Evolutionary conservation across 2,329 filamentous ascomycete species (phyloP).

Genomic region (Alternaria longipes): DNA sequence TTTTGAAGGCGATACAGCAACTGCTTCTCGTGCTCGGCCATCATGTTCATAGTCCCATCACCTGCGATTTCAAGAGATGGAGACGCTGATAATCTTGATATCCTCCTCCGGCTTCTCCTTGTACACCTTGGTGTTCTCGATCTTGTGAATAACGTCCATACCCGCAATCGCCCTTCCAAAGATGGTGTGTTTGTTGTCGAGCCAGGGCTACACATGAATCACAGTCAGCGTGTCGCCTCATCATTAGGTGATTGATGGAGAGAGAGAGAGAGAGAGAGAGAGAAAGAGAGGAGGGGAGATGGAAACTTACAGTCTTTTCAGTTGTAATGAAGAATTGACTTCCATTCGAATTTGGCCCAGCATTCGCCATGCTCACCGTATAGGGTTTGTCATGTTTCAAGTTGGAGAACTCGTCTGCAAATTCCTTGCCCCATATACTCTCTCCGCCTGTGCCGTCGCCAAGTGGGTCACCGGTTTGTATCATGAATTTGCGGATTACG

Average conservation of each 20-base stretch:
- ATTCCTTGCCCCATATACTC: constrained; percentile 91
- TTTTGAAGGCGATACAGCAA: not conserved
- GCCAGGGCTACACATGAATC: constrained; percentile 71
- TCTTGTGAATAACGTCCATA: constrained; percentile 92
- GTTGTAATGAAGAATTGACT: constrained; percentile 99
- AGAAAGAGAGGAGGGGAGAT: not conserved
- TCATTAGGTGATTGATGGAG: not conserved
- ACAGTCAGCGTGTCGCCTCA: constrained; percentile 34
- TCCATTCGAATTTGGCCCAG: constrained; percentile 92
- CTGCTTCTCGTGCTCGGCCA: not conserved
- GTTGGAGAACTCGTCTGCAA: constrained; percentile 91
- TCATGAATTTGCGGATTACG: constrained; percentile 98
- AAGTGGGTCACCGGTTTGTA: constrained; percentile 84
- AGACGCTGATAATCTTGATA: constrained; percentile 94
- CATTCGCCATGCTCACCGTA: constrained; percentile 97
- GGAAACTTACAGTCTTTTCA: constrained; percentile 79
- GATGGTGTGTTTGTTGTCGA: constrained; percentile 95
- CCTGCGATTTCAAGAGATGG: constrained; percentile 36
- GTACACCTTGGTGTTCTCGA: constrained; percentile 87
- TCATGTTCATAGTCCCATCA: not conserved
- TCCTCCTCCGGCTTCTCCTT: constrained; percentile 96
- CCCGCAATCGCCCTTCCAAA: constrained; percentile 92
- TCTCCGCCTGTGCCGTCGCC: constrained; percentile 91
- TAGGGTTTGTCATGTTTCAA: constrained; percentile 96
- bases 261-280: too few species aligned